A percentile compares a stretch with the other conserved stretches of the same genome.
These are phyloP conservation scores for Luvunga scandens DNA, from an alignment of 345 rosid species.

Conservation along the genomic window DNA sequence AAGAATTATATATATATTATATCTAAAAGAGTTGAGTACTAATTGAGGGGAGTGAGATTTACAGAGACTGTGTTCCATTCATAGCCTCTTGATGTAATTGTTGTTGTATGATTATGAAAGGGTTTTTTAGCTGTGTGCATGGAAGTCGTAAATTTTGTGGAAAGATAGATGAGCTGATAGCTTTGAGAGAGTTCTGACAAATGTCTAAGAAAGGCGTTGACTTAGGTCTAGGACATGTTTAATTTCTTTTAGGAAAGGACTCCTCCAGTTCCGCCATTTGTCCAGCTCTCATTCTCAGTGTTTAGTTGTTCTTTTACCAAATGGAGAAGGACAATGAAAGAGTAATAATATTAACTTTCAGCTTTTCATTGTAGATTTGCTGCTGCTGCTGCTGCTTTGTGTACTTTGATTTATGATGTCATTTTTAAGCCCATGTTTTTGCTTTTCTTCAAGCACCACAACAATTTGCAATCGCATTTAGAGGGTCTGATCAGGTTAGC, in stretches of 20 bases:
- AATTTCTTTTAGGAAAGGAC: slow-evolving; percentile 4
- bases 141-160: neutral
- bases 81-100: neutral
- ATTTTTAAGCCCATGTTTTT: neutral
- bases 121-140: neutral
- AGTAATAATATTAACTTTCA: too few species aligned
- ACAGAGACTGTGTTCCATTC: neutral
- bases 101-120: slow-evolving; percentile 10
- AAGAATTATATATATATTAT: too few species aligned
- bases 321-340: neutral
- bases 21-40: too few species aligned
- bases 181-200: slow-evolving; percentile 14
- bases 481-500: too few species aligned
- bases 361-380: neutral
- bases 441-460: neutral
- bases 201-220: neutral
- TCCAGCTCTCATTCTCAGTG: neutral
- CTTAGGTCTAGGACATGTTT: neutral
- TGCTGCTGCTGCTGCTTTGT: neutral
- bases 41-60: neutral
- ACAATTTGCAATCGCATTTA: neutral
- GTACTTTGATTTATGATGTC: neutral
- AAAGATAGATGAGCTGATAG: slow-evolving; percentile 13
- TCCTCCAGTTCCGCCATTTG: slow-evolving; percentile 15
- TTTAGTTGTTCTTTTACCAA: neutral